A percentile compares a stretch with the other conserved stretches of the same genome.
These are phyloP conservation scores for Salvia rosmarinus DNA, from an alignment of 257 asterid genomes.

Conservation along the genomic window DNA sequence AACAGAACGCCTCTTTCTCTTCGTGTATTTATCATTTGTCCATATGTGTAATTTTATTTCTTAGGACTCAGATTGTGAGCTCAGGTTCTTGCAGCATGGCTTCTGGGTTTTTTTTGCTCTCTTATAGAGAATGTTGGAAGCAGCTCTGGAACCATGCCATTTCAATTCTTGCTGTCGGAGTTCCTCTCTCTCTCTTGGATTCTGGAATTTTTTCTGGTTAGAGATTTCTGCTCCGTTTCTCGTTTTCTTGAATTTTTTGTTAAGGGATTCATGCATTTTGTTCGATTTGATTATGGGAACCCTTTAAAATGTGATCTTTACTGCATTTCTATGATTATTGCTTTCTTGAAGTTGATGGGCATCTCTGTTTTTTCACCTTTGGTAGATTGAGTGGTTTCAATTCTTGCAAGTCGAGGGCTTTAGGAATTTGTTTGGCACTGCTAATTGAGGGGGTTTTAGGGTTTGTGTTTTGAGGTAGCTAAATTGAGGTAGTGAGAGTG, in stretches of 20 bases:
- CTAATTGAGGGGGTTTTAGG: conserved; percentile 37
- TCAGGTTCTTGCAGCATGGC: conserved; percentile 51
- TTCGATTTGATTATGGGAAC: conserved; percentile 23
- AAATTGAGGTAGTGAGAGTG: conserved; percentile 28
- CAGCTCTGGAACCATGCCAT: conserved; percentile 49
- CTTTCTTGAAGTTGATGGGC: too few relatives aligned
- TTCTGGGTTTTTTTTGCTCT: conserved; percentile 42
- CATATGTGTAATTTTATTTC: conserved; percentile 32
- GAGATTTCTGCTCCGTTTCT: conserved; percentile 15
- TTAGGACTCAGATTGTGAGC: conserved; percentile 40
- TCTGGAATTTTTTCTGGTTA: too few relatives aligned
- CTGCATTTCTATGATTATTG: too few relatives aligned
- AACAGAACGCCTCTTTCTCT: too few relatives aligned
- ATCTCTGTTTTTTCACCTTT: too few relatives aligned
- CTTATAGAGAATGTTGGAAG: conserved; percentile 37
- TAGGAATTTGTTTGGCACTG: conserved; percentile 33
- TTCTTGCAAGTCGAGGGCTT: conserved; percentile 37
- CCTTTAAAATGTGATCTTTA: too few relatives aligned
- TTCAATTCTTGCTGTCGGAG: conserved; percentile 32
- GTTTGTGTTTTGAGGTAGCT: conserved; percentile 26
- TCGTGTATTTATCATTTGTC: conserved; percentile 31
- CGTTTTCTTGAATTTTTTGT: conserved; percentile 3
- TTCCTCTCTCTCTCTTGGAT: too few relatives aligned
- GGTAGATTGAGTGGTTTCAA: conserved; percentile 41
- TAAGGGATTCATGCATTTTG: too few relatives aligned